Conservation (phyloP, 345 rosid genomes). For the Eutrema yunnanense region DNA sequence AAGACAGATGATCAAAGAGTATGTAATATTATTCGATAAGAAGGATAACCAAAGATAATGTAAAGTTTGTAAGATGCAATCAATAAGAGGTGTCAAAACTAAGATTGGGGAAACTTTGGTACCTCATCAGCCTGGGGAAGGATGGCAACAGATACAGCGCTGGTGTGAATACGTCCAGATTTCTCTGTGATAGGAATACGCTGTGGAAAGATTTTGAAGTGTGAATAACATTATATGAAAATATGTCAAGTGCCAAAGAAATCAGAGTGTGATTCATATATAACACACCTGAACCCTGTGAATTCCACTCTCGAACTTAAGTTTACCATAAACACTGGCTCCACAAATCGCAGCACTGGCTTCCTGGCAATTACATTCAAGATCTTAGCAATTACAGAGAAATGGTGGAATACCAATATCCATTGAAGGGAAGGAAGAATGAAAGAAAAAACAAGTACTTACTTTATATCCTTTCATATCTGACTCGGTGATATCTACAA, state of each 20-base stretch:
- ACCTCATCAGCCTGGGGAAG: slow-evolving; percentile 99
- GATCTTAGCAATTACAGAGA: slow-evolving; percentile 16
- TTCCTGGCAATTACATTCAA: slow-evolving; percentile 50
- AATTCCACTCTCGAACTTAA: slow-evolving; percentile 97
- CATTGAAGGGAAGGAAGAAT: neutral
- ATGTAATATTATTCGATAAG: neutral
- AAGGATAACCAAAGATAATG: neutral
- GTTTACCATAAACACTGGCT: slow-evolving; percentile 72
- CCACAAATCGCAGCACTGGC: slow-evolving; percentile 93
- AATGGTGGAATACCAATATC: neutral
- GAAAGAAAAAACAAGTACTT: neutral
- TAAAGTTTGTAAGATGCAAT: neutral
- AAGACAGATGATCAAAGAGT: neutral
- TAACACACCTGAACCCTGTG: slow-evolving; percentile 88
- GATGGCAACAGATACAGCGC: slow-evolving; percentile 94
- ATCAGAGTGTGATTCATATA: neutral
- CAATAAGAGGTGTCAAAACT: neutral
- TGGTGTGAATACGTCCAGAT: slow-evolving; percentile 85
- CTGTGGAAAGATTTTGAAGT: slow-evolving; percentile 43
- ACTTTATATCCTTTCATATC: slow-evolving; percentile 93
- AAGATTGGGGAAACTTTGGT: slow-evolving; percentile 4
- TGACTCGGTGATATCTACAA: slow-evolving; percentile 68
- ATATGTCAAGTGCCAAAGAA: neutral
- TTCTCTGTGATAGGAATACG: slow-evolving; percentile 96
- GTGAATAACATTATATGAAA: neutral